phyloP scores from a whole-genome alignment of 1,139 yeast genomes.

The Wickerhamomyces sp. region DNA sequence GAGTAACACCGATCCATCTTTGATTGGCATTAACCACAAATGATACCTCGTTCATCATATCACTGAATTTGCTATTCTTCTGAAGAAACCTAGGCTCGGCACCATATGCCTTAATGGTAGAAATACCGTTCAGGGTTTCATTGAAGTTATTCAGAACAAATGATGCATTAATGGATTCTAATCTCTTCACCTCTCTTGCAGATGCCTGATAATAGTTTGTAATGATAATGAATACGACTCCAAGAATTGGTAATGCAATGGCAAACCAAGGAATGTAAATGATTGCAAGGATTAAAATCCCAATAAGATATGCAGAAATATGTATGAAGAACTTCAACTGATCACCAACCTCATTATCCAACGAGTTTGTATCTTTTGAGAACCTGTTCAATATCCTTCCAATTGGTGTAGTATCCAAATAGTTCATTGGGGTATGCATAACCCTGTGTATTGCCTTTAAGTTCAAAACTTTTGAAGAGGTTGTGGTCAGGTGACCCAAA shows the following conservation, averaged over 20 bases:
- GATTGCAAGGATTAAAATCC: slow-evolving; percentile 63
- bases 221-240: slow-evolving; percentile 37
- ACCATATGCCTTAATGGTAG: slow-evolving; percentile 62
- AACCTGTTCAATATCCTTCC: slow-evolving; percentile 68
- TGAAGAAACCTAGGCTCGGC: slow-evolving; percentile 45
- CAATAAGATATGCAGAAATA: slow-evolving; percentile 48
- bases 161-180: slow-evolving; percentile 75
- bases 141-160: slow-evolving; percentile 72
- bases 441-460: slow-evolving; percentile 54
- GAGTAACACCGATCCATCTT: slow-evolving; percentile 70
- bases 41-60: slow-evolving; percentile 70
- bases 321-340: slow-evolving; percentile 47
- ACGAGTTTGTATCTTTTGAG: slow-evolving; percentile 77
- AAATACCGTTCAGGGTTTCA: slow-evolving; percentile 68
- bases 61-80: slow-evolving; percentile 45
- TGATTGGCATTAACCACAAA: slow-evolving; percentile 63
- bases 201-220: slow-evolving; percentile 67
- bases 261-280: slow-evolving; percentile 76
- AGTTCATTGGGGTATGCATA: slow-evolving; percentile 73
- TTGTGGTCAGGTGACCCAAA: slow-evolving; percentile 50
- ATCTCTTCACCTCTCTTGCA: slow-evolving; percentile 78
- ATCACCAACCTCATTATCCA: slow-evolving; percentile 70
- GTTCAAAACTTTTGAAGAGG: slow-evolving; percentile 36
- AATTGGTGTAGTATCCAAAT: slow-evolving; percentile 62
- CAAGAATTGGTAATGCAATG: slow-evolving; percentile 52